Conservation (phyloP, 441 rosid genomes). For the Capsella rubella region DNA sequence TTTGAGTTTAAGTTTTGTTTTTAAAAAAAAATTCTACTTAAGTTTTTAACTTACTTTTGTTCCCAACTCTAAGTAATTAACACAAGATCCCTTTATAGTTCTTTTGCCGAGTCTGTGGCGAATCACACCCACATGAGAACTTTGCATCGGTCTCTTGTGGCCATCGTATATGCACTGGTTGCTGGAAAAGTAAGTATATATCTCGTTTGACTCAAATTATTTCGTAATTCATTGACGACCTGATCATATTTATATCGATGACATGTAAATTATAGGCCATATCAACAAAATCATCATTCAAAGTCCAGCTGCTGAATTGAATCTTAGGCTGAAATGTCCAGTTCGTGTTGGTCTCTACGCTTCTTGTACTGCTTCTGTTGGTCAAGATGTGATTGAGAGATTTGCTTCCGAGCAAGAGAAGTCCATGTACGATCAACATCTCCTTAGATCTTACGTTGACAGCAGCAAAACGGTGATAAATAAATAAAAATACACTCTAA, state of each 20-base stretch:
- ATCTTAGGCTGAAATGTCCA: conserved; percentile 63
- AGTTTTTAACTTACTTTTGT: not conserved
- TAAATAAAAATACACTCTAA: not conserved
- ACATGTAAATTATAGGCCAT: conserved; percentile 49
- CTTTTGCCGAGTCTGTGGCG: conserved; percentile 71
- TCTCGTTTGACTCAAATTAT: not conserved
- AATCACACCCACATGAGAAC: conserved; percentile 47
- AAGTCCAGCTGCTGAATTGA: conserved; percentile 45
- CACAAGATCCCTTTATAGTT: conserved; percentile 47
- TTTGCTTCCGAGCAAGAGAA: conserved; percentile 49
- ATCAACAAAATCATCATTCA: conserved; percentile 58
- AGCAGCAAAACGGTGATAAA: conserved; percentile 41
- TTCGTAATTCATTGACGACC: not conserved
- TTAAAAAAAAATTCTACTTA: conserved; percentile 5
- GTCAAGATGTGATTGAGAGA: conserved; percentile 51
- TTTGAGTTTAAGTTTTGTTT: conserved; percentile 30
- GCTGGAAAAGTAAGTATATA: conserved; percentile 73
- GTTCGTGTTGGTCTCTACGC: conserved; percentile 54
- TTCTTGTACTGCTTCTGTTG: conserved; percentile 57
- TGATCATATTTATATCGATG: conserved; percentile 42
- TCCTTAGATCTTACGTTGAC: conserved; percentile 62
- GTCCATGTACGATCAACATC: conserved; percentile 49
- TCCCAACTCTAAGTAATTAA: not conserved
- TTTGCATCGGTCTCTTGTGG: conserved; percentile 77
- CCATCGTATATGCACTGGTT: conserved; percentile 73